These are phyloP conservation scores for Fusarium concolor DNA, from an alignment of 2,329 filamentous ascomycete genomes.

Conservation along the genomic window DNA sequence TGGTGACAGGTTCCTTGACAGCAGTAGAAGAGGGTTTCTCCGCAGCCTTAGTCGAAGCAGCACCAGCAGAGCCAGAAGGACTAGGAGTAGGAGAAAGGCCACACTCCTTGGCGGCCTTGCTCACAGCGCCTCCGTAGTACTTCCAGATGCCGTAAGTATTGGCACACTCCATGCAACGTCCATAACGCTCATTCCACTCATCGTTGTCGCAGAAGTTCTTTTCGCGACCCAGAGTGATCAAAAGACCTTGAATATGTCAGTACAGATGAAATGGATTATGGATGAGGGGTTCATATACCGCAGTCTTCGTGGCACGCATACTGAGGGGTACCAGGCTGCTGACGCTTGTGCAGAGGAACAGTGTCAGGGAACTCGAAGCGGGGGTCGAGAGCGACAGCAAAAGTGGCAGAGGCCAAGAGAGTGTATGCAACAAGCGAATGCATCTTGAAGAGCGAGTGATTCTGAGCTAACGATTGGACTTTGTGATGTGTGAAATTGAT, in stretches of 20 bases:
- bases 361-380: constrained; percentile 50
- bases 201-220: constrained; percentile 53
- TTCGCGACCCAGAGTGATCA: constrained; percentile 52
- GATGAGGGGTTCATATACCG: constrained; percentile 49
- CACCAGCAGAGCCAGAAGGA: constrained; percentile 23
- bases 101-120: constrained; percentile 49
- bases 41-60: constrained; percentile 5
- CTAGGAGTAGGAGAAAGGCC: constrained; percentile 37
- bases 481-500: neutral
- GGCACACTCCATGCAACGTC: constrained; percentile 57
- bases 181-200: constrained; percentile 55
- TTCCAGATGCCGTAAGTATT: constrained; percentile 59
- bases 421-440: constrained; percentile 28
- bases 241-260: constrained; percentile 8
- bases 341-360: constrained; percentile 52
- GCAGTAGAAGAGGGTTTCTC: neutral
- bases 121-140: constrained; percentile 55
- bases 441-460: constrained; percentile 25
- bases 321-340: constrained; percentile 57
- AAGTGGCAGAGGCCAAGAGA: constrained; percentile 38
- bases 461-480: neutral
- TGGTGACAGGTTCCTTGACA: neutral
- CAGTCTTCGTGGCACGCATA: constrained; percentile 61
- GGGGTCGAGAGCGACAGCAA: constrained; percentile 25
- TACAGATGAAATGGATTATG: rapidly evolving